phyloP scores from a whole-genome alignment of 352 stramenopile genomes.

The Globisporangium cederbergense region DNA sequence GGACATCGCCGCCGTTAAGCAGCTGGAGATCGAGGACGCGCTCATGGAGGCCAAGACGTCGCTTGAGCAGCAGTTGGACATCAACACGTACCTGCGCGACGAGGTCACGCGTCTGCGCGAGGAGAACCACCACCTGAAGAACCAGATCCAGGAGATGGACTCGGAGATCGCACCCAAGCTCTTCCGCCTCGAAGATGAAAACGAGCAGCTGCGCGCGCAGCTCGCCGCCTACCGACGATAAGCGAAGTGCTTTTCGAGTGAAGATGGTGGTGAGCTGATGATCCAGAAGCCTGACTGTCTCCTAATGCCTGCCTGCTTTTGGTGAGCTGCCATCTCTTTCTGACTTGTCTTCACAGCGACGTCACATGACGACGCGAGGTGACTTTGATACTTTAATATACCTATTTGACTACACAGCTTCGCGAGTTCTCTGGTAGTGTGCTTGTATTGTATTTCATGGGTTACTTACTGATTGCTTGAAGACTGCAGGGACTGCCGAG shows the following conservation, averaged over 20 bases:
- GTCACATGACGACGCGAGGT: neutral
- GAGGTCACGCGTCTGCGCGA: conserved; percentile 78
- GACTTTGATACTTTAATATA: conserved; percentile 5
- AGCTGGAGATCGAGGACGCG: conserved; percentile 81
- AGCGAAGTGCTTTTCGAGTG: neutral
- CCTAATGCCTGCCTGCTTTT: neutral
- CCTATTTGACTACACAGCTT: neutral
- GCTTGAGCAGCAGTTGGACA: conserved; percentile 81
- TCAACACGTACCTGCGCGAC: conserved; percentile 81
- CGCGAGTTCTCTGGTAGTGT: neutral
- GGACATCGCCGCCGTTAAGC: conserved; percentile 69
- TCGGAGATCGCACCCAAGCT: conserved; percentile 80
- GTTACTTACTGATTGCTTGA: neutral
- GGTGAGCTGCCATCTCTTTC: neutral
- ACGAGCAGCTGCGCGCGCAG: conserved; percentile 52
- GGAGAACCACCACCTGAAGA: conserved; percentile 84
- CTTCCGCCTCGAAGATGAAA: conserved; percentile 82
- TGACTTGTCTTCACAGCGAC: neutral
- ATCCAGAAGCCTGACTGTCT: neutral
- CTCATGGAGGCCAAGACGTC: conserved; percentile 82
- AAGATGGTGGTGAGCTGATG: neutral
- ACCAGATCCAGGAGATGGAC: conserved; percentile 85
- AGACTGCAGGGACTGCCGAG: neutral
- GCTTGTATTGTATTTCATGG: conserved; percentile 1
- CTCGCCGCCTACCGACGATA: conserved; percentile 19